Evolutionary conservation across 495 filamentous ascomycete species (phyloP), one percentile per base, ranked within the genome.

Genomic region (Tuber calosporum): DNA sequence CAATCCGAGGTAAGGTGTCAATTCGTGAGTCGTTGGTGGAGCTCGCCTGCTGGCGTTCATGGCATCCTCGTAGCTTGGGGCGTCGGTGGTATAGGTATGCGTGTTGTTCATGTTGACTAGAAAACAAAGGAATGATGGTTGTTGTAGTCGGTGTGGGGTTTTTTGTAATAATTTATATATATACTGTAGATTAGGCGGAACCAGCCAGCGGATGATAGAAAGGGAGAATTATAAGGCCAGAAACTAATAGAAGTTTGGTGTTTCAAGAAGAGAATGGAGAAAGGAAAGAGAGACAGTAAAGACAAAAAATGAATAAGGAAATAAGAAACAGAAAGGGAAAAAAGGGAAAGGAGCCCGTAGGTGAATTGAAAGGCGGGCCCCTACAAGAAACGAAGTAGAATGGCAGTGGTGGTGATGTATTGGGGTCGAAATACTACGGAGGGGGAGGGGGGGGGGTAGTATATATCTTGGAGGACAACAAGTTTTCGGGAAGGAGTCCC

Each of bases 1-100:
- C 77, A 96, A 87, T 71, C 94, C 95, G 42, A 99, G 90, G 81
- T 98, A 98, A 40, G 95, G 96, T 68, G 93, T 99, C 79, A 96
- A 87, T 74, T 86, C 83, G 76, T 85, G 84, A 78, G 84, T 83
- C 80, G 87, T 86, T 77, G 86, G 83, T 76, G 84, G 82, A 43
- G 75, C 48, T 15, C 75, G 70, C 38, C 75, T 73, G 66, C 80
- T 71, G 1, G 78, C 62, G 19, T 80, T 78, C 53, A 77, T 70
- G 20, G 79, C 79, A 40, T 80, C 79, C 72, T 81, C 79, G 34
- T 81, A 81, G 43, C 74, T 74, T 1, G 79, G 79, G 17, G 69
- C 75, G 39, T 79, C 77, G 4, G 69, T 69, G 3, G 72, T 45
- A 26, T 74, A 74, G n/a, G 26, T 62, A 62, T 34, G 30, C 6